phyloP scores from a whole-genome alignment of 805 yeast species.

The Peterozyma toletana region DNA sequence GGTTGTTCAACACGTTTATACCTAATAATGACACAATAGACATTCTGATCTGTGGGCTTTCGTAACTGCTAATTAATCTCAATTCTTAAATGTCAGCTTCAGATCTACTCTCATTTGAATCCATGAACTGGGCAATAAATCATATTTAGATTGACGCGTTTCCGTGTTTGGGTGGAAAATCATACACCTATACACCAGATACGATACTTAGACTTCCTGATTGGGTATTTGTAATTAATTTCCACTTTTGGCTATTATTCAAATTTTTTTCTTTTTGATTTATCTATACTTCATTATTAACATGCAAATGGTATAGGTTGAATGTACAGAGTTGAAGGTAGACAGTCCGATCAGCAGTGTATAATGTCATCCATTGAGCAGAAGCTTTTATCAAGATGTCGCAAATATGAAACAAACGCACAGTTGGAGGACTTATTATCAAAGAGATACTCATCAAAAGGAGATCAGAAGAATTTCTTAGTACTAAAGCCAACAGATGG shows the following conservation, averaged over 20 bases:
- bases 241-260: no score
- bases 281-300: no score
- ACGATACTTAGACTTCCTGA: no score
- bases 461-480: slow-evolving; percentile 39
- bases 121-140: no score
- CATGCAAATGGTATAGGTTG: no score
- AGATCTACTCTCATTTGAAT: not conserved
- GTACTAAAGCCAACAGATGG: slow-evolving; percentile 30
- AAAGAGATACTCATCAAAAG: slow-evolving; percentile 35
- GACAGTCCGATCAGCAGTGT: no score
- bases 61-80: not conserved
- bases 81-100: not conserved
- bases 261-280: no score
- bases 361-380: slow-evolving; percentile 25
- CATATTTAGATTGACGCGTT: no score
- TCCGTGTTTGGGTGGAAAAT: no score
- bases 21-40: slow-evolving; percentile 91
- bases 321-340: no score
- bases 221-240: no score
- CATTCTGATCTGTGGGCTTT: slow-evolving; percentile 35
- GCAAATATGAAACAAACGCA: slow-evolving; percentile 25
- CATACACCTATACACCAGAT: no score
- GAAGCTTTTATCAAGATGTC: slow-evolving; percentile 35
- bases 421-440: slow-evolving; percentile 33
- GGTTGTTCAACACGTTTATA: slow-evolving; percentile 87